phyloP scores from a whole-genome alignment of 73 alveolate genomes.

The Paramecium caudatum region DNA sequence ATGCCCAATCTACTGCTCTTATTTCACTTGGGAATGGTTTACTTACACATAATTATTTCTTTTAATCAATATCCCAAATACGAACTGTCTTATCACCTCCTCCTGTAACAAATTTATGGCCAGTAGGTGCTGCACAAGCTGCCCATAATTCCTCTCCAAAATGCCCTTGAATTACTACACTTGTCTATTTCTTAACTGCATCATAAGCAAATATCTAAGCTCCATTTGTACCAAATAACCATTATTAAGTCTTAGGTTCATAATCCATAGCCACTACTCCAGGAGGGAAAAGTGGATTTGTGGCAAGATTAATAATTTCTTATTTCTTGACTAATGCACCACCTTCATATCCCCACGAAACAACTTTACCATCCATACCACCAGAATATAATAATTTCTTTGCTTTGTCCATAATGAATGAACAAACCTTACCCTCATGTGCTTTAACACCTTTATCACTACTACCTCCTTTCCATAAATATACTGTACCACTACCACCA shows the following conservation, averaged over 20 bases:
- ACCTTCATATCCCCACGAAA: constrained; percentile 83
- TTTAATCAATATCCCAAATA: constrained; percentile 92
- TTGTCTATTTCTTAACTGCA: constrained; percentile 77
- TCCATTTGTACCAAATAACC: constrained; percentile 96
- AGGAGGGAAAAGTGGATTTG: constrained; percentile 84
- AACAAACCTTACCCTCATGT: constrained; percentile 86
- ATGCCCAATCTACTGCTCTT: constrained; percentile 97
- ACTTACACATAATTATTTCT: constrained; percentile 83
- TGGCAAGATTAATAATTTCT: constrained; percentile 60
- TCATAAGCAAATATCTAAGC: constrained; percentile 91
- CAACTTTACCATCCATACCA: constrained; percentile 95
- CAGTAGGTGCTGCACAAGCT: constrained; percentile 92
- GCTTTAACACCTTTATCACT: constrained; percentile 82
- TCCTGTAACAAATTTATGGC: constrained; percentile 90
- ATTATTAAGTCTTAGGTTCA: constrained; percentile 77
- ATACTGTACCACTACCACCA: constrained; percentile 82
- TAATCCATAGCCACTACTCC: constrained; percentile 93
- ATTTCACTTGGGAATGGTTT: constrained; percentile 92
- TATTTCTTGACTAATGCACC: constrained; percentile 27
- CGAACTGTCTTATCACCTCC: constrained; percentile 98
- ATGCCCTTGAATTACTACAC: constrained; percentile 92
- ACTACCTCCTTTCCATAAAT: constrained; percentile 83
- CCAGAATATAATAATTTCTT: constrained; percentile 91
- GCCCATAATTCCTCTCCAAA: constrained; percentile 99
- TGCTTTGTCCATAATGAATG: constrained; percentile 73